Conservation (phyloP, 1,284 basidiomycete genomes). For the Sutorius eximius region DNA sequence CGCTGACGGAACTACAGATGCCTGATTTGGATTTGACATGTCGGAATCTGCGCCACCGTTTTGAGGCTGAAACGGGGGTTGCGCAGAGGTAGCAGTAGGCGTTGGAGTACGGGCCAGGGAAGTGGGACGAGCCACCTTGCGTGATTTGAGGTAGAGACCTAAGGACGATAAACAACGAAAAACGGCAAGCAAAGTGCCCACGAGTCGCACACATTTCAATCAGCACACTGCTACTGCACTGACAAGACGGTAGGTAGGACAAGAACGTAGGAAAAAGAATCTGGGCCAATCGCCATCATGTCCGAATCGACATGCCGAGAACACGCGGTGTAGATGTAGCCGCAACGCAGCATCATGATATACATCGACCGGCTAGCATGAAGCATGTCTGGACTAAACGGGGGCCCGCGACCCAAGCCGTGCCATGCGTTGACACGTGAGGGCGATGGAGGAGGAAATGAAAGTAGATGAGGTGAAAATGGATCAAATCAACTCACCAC, state of each 20-base stretch:
- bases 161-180: conserved; percentile 34
- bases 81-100: conserved; percentile 35
- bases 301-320: conserved; percentile 36
- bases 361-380: conserved; percentile 30
- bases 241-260: conserved; percentile 33
- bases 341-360: conserved; percentile 37
- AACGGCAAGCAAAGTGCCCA: conserved; percentile 38
- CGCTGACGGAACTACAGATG: conserved; percentile 24
- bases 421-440: conserved; percentile 34
- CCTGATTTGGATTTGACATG: conserved; percentile 38
- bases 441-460: conserved; percentile 28
- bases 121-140: conserved; percentile 56
- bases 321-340: conserved; percentile 38
- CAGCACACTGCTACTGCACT: conserved; percentile 39
- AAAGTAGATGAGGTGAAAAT: conserved; percentile 34
- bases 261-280: conserved; percentile 33
- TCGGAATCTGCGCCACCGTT: conserved; percentile 32
- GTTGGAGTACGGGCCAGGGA: conserved; percentile 45
- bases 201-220: conserved; percentile 40
- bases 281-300: conserved; percentile 37
- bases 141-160: conserved; percentile 72
- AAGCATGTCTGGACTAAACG: conserved; percentile 33
- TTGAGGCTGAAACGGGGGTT: conserved; percentile 32
- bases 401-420: conserved; percentile 32
- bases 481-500: conserved; percentile 60